phyloP scores from a whole-genome alignment of 495 filamentous ascomycete genomes.

The Pseudoneurospora amorphoporcata region DNA sequence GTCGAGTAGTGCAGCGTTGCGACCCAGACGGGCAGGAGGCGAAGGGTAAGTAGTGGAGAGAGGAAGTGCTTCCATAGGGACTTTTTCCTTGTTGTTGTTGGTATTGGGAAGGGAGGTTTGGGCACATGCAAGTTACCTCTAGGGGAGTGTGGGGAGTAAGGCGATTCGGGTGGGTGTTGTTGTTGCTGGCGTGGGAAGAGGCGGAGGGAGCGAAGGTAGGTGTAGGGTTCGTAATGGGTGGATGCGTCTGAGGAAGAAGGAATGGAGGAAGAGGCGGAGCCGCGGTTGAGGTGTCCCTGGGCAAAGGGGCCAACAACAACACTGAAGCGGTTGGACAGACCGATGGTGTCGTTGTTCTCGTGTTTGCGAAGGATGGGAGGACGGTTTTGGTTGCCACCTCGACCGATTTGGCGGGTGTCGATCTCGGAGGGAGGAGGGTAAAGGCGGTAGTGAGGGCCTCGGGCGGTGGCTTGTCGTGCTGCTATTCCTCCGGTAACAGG shows the following conservation, averaged over 20 bases:
- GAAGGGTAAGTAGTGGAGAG: constrained; percentile 18
- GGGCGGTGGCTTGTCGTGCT: not conserved
- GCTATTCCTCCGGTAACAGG: not conserved
- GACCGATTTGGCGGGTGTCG: not conserved
- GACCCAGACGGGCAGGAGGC: constrained; percentile 16
- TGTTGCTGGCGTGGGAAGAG: not conserved
- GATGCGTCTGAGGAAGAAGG: not conserved
- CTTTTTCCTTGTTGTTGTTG: not conserved
- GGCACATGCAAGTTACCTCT: too few species aligned
- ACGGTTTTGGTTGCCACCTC: not conserved
- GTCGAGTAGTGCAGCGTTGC: constrained; percentile 21
- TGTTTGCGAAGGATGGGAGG: not conserved
- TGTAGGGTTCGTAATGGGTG: constrained; percentile 7
- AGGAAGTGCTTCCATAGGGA: constrained; percentile 6
- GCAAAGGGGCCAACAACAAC: not conserved
- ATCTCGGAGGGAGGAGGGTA: not conserved
- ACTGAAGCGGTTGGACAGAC: not conserved
- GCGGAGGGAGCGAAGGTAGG: constrained; percentile 11
- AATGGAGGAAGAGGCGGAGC: not conserved
- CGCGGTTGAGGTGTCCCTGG: not conserved
- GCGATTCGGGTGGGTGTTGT: not conserved
- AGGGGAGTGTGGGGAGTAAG: not conserved
- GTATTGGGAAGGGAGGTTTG: not conserved
- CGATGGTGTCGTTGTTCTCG: not conserved
- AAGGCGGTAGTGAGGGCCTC: not conserved